Evolutionary conservation across 352 stramenopile genomes (phyloP).

Genomic region (Blastocystis sp.): DNA sequence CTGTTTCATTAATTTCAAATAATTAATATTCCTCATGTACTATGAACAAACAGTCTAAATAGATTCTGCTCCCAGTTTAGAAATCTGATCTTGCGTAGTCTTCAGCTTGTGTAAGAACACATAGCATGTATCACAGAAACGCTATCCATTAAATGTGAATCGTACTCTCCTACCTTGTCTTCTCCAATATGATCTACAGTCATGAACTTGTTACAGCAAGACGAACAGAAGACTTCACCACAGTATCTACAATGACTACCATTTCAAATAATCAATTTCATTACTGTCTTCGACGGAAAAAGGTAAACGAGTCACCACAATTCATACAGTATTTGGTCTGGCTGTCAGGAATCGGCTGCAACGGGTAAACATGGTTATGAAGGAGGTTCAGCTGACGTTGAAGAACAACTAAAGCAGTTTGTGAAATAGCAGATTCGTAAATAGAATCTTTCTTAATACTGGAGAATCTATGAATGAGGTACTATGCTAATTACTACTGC

Average conservation of each 20-base stretch:
- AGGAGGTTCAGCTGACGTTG: background rate
- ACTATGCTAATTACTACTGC: background rate
- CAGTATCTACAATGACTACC: conserved; percentile 24
- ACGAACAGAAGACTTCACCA: conserved; percentile 27
- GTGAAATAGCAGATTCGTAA: background rate
- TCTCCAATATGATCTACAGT: background rate
- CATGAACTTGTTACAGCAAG: conserved; percentile 30
- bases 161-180: background rate
- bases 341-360: background rate
- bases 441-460: background rate
- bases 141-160: background rate
- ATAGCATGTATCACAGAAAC: conserved; percentile 16
- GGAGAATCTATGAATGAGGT: background rate
- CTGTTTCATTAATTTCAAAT: background rate
- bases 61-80: background rate
- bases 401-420: background rate
- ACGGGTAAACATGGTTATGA: background rate
- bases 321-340: background rate
- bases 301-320: conserved; percentile 5
- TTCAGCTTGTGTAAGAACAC: background rate
- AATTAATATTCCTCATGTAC: background rate
- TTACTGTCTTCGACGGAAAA: conserved; percentile 21
- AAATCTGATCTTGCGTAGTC: background rate
- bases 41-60: background rate
- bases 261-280: background rate